phyloP scores from a whole-genome alignment of 2,329 filamentous ascomycete genomes.

The Emergomyces africanus region DNA sequence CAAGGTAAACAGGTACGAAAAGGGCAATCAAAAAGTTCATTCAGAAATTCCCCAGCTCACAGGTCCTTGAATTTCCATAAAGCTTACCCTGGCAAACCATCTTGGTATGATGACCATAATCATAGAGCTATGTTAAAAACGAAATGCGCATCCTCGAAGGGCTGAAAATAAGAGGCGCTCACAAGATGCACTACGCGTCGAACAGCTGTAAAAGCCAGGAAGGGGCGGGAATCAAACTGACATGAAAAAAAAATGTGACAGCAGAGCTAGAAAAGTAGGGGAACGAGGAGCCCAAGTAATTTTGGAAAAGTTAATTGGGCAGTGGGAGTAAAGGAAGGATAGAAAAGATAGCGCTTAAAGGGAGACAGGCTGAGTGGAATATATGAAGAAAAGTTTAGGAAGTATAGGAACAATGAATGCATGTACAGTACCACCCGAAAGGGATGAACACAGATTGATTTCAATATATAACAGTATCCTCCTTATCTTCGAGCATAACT shows the following conservation, averaged over 20 bases:
- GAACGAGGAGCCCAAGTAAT: no score
- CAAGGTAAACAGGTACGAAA: background rate
- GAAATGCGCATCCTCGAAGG: background rate
- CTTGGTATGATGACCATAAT: background rate
- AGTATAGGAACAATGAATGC: background rate
- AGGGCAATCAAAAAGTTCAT: background rate
- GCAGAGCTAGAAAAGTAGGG: no score
- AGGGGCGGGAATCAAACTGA: no score
- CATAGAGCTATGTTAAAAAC: background rate
- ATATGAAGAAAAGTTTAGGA: background rate
- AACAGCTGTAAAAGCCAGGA: background rate
- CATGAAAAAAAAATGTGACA: no score
- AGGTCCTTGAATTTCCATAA: background rate
- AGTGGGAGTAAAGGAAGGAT: background rate
- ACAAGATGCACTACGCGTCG: background rate
- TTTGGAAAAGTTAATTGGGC: background rate
- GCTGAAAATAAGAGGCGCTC: background rate
- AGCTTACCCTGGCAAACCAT: background rate
- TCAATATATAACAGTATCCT: conserved; percentile 84
- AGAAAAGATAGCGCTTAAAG: background rate
- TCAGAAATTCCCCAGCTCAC: background rate
- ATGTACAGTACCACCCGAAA: background rate
- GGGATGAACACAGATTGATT: background rate
- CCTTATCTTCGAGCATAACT: conserved; percentile 69
- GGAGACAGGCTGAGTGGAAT: background rate